Evolutionary conservation across 169 alveolate genomes (phyloP).

Genomic region (Cyclospora cayetanensis): DNA sequence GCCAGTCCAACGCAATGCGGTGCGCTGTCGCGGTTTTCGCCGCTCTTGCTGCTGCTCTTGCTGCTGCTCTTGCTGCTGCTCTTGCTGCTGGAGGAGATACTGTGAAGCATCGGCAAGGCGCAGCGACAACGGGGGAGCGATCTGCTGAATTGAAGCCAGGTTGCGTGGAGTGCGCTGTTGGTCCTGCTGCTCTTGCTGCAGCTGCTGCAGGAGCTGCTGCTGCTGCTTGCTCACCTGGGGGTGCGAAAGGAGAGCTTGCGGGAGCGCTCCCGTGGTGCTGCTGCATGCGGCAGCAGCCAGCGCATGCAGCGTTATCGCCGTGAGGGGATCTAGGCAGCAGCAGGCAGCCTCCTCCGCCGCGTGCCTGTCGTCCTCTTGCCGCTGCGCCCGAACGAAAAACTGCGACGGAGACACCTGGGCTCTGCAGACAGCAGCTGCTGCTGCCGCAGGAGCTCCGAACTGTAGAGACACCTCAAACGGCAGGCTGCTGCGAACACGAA

Average conservation of each 20-base stretch:
- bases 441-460: slow-evolving; percentile 16
- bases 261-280: background rate
- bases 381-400: background rate
- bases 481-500: background rate
- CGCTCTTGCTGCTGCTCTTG: slow-evolving; percentile 28
- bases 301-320: slow-evolving; percentile 41
- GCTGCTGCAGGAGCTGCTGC: slow-evolving; percentile 25
- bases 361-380: slow-evolving; percentile 25
- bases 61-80: slow-evolving; percentile 28
- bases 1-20: background rate
- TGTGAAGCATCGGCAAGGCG: slow-evolving; percentile 13
- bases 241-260: background rate
- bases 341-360: background rate
- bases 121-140: background rate
- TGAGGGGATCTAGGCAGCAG: background rate
- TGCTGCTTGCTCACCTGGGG: background rate
- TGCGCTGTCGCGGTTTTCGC: slow-evolving; percentile 17
- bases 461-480: slow-evolving; percentile 47
- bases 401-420: too few relatives aligned
- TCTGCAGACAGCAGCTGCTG: slow-evolving; percentile 2
- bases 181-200: background rate
- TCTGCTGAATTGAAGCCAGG: background rate
- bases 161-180: background rate
- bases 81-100: slow-evolving; percentile 27
- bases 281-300: slow-evolving; percentile 37